These are phyloP conservation scores for Xanthoceras sorbifolium DNA, from an alignment of 345 rosid genomes.

Conservation along the genomic window DNA sequence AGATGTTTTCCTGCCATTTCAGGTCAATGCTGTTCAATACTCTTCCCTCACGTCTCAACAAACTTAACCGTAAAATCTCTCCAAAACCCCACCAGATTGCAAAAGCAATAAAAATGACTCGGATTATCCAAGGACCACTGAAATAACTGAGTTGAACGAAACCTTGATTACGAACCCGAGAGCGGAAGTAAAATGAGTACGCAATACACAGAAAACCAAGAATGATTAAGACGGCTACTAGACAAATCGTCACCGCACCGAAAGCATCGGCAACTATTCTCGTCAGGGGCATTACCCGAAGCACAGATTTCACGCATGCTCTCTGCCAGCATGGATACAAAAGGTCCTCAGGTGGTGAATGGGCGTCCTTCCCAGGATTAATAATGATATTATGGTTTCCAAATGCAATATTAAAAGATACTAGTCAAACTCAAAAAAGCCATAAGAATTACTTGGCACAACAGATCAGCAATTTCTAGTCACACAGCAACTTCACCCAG, in stretches of 20 bases:
- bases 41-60: constrained; percentile 62
- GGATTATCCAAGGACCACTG: constrained; percentile 88
- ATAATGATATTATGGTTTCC: constrained; percentile 28
- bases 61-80: constrained; percentile 74
- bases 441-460: constrained; percentile 17
- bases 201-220: constrained; percentile 79
- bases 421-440: constrained; percentile 17
- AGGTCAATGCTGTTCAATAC: constrained; percentile 52
- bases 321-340: constrained; percentile 99
- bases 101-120: constrained; percentile 63
- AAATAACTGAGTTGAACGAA: constrained; percentile 72
- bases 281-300: constrained; percentile 99
- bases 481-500: constrained; percentile 3
- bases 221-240: constrained; percentile 70
- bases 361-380: constrained; percentile 37
- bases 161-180: constrained; percentile 60
- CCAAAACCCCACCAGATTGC: constrained; percentile 92
- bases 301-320: constrained; percentile 98
- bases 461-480: constrained; percentile 18
- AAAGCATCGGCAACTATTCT: constrained; percentile 91
- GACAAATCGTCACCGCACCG: constrained; percentile 94
- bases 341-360: constrained; percentile 43
- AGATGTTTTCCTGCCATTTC: constrained; percentile 84
- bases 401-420: constrained; percentile 13
- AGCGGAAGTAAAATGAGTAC: constrained; percentile 77